phyloP scores from a whole-genome alignment of 257 asterid genomes.

The Coffea eugenioides region DNA sequence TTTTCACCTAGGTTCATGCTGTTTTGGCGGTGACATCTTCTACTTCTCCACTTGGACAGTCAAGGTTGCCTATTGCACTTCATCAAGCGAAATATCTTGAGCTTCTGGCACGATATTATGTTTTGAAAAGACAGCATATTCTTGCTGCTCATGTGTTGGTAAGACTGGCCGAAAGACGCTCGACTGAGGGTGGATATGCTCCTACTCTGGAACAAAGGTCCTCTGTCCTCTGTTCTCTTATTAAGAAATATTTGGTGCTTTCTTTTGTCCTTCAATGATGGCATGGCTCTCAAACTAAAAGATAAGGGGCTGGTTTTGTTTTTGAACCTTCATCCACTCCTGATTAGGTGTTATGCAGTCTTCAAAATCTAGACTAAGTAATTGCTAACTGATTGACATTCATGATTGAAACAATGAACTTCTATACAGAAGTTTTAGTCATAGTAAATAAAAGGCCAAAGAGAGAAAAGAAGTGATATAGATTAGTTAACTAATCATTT shows the following conservation, averaged over 20 bases:
- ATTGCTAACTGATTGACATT: neutral
- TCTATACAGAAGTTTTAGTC: neutral
- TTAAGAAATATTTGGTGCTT: conserved; percentile 4
- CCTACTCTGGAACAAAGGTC: conserved; percentile 96
- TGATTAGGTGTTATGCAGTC: neutral
- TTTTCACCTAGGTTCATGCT: conserved; percentile 45
- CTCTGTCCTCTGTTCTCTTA: conserved; percentile 37
- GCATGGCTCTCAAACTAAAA: conserved; percentile 11
- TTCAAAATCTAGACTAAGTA: conserved; percentile 11
- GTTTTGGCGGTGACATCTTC: conserved; percentile 45
- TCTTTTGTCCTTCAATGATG: conserved; percentile 12
- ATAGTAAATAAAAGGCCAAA: neutral
- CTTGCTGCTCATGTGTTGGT: conserved; percentile 94
- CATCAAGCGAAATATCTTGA: conserved; percentile 73
- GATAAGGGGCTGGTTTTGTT: neutral
- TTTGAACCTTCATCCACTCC: neutral
- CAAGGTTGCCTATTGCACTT: conserved; percentile 49
- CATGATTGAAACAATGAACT: neutral
- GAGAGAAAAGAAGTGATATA: no score
- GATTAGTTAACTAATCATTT: neutral
- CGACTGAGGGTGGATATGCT: conserved; percentile 63
- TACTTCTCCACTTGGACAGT: conserved; percentile 46
- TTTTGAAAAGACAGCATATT: conserved; percentile 82
- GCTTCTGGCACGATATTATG: conserved; percentile 92
- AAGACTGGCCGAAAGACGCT: conserved; percentile 88